Percentiles rank a stretch among this genome's conserved stretches.
Evolutionary conservation across 1,284 basidiomycete genomes (phyloP).

Genomic region (Sporisorium exsertum): DNA sequence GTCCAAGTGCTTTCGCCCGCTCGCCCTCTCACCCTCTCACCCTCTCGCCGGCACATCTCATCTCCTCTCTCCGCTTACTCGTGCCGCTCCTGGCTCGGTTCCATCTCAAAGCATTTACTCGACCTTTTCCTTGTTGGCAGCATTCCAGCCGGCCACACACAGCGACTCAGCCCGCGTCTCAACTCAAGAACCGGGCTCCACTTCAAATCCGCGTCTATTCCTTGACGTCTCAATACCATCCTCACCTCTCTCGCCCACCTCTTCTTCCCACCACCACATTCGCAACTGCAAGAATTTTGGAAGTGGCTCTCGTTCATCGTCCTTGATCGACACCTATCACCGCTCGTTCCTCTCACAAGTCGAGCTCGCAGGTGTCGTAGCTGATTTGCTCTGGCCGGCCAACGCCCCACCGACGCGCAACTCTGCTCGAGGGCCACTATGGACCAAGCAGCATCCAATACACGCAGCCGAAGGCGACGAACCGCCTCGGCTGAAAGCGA

Average conservation of each 20-base stretch:
- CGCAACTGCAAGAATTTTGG: neutral
- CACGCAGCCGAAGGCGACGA: slow-evolving; percentile 19
- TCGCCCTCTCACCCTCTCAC: neutral
- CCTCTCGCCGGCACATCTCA: too few species aligned
- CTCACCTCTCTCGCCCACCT: neutral
- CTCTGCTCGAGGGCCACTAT: slow-evolving; percentile 2
- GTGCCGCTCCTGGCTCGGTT: neutral
- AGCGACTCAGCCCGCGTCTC: neutral
- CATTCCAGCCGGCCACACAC: neutral
- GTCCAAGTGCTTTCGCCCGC: neutral
- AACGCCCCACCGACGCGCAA: too few species aligned
- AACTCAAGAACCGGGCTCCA: neutral
- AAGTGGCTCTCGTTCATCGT: neutral
- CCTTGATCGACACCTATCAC: neutral
- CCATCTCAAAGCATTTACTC: neutral
- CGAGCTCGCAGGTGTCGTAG: neutral
- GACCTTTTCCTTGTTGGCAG: neutral
- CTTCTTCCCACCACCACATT: neutral
- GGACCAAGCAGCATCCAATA: slow-evolving; percentile 9
- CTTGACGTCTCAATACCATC: neutral
- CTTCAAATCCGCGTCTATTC: too few species aligned
- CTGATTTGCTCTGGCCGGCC: neutral
- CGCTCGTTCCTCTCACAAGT: neutral
- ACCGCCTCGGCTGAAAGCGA: slow-evolving; percentile 13
- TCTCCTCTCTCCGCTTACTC: neutral